Percentiles rank a stretch among this genome's conserved stretches.
Conservation (phyloP, 1,284 basidiomycete genomes). For the Moniliophthora roreri region DNA sequence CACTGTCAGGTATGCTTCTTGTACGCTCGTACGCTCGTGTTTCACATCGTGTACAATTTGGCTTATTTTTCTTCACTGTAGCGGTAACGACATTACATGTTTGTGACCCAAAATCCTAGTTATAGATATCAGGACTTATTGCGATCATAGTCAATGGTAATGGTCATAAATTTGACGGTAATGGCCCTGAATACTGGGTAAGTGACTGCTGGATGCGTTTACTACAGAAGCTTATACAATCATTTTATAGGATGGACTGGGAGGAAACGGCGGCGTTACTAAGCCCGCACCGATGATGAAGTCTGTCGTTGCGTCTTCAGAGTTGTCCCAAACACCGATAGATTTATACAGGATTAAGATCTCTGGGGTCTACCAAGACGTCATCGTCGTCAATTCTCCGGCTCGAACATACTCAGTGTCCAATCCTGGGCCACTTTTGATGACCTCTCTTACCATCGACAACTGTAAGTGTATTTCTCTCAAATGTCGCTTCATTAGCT, state of each 20-base stretch:
- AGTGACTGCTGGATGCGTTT: conserved; percentile 21
- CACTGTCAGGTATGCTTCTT: conserved; percentile 29
- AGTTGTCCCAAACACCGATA: conserved; percentile 4
- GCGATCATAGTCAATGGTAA: conserved; percentile 36
- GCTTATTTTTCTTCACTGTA: neutral
- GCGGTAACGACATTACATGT: conserved; percentile 6
- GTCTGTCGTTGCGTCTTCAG: conserved; percentile 24
- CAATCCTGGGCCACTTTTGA: conserved; percentile 36
- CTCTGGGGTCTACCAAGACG: conserved; percentile 47
- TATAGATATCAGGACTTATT: neutral
- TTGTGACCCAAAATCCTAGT: neutral
- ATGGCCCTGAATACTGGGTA: conserved; percentile 49
- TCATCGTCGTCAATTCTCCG: conserved; percentile 48
- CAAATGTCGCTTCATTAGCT: neutral
- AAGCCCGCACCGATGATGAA: conserved; percentile 54
- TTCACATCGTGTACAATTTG: conserved; percentile 29
- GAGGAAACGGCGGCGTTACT: conserved; percentile 30
- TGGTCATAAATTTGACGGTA: conserved; percentile 44
- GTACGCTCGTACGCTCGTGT: conserved; percentile 1
- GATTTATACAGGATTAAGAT: conserved; percentile 44
- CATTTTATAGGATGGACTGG: conserved; percentile 39
- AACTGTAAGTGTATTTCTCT: conserved; percentile 33
- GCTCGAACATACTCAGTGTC: conserved; percentile 36
- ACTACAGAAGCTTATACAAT: neutral
- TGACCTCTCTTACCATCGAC: conserved; percentile 38